Evolutionary conservation across 2,329 filamentous ascomycete species (phyloP).

Genomic region (Penicillium sp.): DNA sequence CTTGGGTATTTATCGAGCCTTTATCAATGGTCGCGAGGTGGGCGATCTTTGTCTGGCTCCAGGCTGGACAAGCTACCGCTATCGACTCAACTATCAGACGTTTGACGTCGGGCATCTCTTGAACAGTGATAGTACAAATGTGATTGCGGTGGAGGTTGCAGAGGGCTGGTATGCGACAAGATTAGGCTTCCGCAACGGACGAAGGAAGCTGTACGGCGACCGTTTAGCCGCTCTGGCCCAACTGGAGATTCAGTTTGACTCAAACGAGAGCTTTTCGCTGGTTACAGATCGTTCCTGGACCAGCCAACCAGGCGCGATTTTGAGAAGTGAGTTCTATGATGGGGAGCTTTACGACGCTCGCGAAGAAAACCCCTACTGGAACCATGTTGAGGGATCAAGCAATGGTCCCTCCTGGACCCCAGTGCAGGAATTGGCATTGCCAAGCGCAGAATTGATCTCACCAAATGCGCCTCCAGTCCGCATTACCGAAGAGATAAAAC

Average conservation of each 20-base stretch:
- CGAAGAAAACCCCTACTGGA: slow-evolving; percentile 34
- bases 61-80: slow-evolving; percentile 58
- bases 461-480: slow-evolving; percentile 54
- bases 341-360: slow-evolving; percentile 58
- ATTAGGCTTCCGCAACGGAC: slow-evolving; percentile 34
- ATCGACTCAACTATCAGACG: slow-evolving; percentile 58
- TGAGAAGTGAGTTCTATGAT: slow-evolving; percentile 54
- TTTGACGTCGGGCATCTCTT: slow-evolving; percentile 54
- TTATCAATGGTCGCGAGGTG: slow-evolving; percentile 53
- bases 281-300: slow-evolving; percentile 33
- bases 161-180: slow-evolving; percentile 57
- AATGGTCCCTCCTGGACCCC: slow-evolving; percentile 26
- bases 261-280: slow-evolving; percentile 21
- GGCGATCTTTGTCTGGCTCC: slow-evolving; percentile 41
- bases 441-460: slow-evolving; percentile 42
- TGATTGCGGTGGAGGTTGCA: slow-evolving; percentile 49
- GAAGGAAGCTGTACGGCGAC: slow-evolving; percentile 25
- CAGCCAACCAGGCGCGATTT: slow-evolving; percentile 25
- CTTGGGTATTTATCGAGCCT: slow-evolving; percentile 53
- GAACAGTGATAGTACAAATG: slow-evolving; percentile 44
- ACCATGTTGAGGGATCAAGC: slow-evolving; percentile 18
- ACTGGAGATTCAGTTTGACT: slow-evolving; percentile 31
- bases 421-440: slow-evolving; percentile 38
- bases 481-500: slow-evolving; percentile 35
- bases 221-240: slow-evolving; percentile 33